Percentiles rank a stretch among this genome's conserved stretches.
phyloP scores from a whole-genome alignment of 768 basidiomycete species.

The Glaciozyma antarctica region DNA sequence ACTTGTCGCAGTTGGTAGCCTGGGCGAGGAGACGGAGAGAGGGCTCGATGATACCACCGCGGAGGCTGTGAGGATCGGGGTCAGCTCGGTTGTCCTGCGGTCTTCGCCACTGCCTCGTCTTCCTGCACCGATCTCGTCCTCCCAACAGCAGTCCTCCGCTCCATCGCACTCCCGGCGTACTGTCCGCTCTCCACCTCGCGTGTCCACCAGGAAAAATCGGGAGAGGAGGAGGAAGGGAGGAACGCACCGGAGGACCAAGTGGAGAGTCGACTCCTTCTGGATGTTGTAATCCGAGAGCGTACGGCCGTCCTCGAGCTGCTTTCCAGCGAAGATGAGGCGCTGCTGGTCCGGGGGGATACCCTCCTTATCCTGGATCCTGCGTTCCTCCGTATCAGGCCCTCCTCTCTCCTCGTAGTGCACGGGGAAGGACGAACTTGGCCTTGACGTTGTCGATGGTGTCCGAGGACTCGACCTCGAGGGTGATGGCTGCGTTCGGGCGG shows the following conservation, averaged over 20 bases:
- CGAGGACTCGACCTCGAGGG: slow-evolving; percentile 81
- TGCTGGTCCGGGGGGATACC: slow-evolving; percentile 89
- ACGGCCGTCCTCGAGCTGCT: slow-evolving; percentile 83
- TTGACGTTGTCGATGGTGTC: slow-evolving; percentile 83
- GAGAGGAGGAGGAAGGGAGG: background rate
- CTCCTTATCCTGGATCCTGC: slow-evolving; percentile 91
- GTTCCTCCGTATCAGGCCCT: slow-evolving; percentile 57
- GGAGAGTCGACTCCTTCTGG: slow-evolving; percentile 97
- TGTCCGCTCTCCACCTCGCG: background rate
- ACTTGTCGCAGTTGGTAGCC: slow-evolving; percentile 71
- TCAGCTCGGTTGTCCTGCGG: background rate
- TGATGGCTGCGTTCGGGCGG: slow-evolving; percentile 90
- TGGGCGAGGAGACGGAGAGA: slow-evolving; percentile 93
- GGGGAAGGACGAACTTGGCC: slow-evolving; percentile 55
- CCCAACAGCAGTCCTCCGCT: too few species aligned
- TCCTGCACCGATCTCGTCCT: too few species aligned
- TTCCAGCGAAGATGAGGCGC: slow-evolving; percentile 82
- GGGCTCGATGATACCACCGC: slow-evolving; percentile 98
- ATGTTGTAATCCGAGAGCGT: slow-evolving; percentile 85
- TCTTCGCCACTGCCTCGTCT: too few species aligned
- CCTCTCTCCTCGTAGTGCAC: background rate
- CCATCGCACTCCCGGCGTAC: background rate
- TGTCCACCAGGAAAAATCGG: background rate
- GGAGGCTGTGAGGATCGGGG: slow-evolving; percentile 53
- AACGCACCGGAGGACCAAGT: slow-evolving; percentile 69